Conservation (phyloP, 148 eudicot species). For the Fagopyrum homotropicum region DNA sequence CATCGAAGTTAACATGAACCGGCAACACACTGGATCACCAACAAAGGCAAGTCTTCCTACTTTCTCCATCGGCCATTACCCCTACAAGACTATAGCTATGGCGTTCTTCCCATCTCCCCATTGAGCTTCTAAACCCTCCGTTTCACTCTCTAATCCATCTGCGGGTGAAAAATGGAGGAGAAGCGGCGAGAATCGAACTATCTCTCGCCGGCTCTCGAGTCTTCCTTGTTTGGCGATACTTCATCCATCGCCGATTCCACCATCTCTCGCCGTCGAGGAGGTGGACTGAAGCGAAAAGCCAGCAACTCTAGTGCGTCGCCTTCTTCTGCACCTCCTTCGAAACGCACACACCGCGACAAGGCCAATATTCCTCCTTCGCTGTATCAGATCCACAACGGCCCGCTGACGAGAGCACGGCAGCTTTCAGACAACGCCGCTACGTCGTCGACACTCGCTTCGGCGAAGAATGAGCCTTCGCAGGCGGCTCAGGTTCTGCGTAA, state of each 20-base stretch:
- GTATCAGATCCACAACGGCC: slow-evolving; percentile 75
- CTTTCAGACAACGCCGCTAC: slow-evolving; percentile 47
- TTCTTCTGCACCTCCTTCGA: slow-evolving; percentile 42
- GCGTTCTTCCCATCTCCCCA: neutral
- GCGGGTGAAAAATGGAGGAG: slow-evolving; percentile 43
- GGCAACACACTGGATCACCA: slow-evolving; percentile 7
- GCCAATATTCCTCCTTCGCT: slow-evolving; percentile 33
- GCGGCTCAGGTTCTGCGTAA: slow-evolving; percentile 18
- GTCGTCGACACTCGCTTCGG: slow-evolving; percentile 19
- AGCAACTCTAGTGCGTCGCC: slow-evolving; percentile 21
- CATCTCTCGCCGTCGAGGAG: slow-evolving; percentile 58
- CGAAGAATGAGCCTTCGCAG: slow-evolving; percentile 27
- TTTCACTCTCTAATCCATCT: neutral
- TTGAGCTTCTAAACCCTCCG: neutral
- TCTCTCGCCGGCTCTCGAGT: slow-evolving; percentile 21
- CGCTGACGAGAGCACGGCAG: slow-evolving; percentile 72
- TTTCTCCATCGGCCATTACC: slow-evolving; percentile 3
- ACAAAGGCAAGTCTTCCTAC: neutral
- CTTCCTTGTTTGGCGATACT: slow-evolving; percentile 21
- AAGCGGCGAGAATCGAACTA: slow-evolving; percentile 48
- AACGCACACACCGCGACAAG: slow-evolving; percentile 73
- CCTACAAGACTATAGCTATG: neutral
- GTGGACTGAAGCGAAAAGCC: slow-evolving; percentile 62
- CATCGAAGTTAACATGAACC: neutral
- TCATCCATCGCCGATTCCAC: slow-evolving; percentile 25